phyloP scores from a whole-genome alignment of 108 stramenopile species.

The Fragilaria crotonensis region DNA sequence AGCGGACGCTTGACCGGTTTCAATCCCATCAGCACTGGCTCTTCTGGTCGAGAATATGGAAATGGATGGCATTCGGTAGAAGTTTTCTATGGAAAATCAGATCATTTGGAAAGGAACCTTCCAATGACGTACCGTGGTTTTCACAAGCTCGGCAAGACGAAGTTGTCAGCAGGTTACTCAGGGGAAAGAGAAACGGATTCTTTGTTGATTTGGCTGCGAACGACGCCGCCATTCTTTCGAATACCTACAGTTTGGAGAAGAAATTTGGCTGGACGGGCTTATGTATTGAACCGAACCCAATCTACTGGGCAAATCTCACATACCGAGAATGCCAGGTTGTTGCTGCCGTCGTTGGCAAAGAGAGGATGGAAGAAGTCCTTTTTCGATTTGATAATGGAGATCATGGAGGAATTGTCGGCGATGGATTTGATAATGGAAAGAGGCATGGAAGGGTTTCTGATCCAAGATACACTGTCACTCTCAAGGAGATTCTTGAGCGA shows the following conservation, averaged over 20 bases:
- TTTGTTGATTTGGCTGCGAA: slow-evolving; percentile 63
- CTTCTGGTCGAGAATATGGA: neutral
- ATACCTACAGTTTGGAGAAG: slow-evolving; percentile 38
- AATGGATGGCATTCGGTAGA: slow-evolving; percentile 8
- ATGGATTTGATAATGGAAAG: slow-evolving; percentile 37
- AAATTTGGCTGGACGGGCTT: slow-evolving; percentile 11
- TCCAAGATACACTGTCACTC: slow-evolving; percentile 29
- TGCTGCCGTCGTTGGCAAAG: slow-evolving; percentile 38
- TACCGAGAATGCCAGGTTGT: slow-evolving; percentile 31
- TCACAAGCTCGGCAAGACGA: slow-evolving; percentile 47
- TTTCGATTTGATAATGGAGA: slow-evolving; percentile 24
- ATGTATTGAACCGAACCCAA: slow-evolving; percentile 21
- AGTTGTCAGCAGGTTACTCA: slow-evolving; percentile 19
- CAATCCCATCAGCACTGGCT: neutral
- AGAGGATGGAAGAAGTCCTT: slow-evolving; percentile 24
- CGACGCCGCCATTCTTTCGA: slow-evolving; percentile 33
- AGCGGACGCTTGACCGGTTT: neutral
- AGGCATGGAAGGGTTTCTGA: slow-evolving; percentile 4
- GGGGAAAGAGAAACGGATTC: slow-evolving; percentile 28
- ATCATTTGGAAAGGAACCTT: neutral
- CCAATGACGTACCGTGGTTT: neutral
- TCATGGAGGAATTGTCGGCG: slow-evolving; percentile 48
- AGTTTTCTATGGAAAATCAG: neutral
- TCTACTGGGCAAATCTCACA: slow-evolving; percentile 23
- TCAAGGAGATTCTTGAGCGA: slow-evolving; percentile 33